Evolutionary conservation across 495 filamentous ascomycete genomes (phyloP), one percentile per base, ranked within the genome.

Genomic region (Trichoderma asperelloides): DNA sequence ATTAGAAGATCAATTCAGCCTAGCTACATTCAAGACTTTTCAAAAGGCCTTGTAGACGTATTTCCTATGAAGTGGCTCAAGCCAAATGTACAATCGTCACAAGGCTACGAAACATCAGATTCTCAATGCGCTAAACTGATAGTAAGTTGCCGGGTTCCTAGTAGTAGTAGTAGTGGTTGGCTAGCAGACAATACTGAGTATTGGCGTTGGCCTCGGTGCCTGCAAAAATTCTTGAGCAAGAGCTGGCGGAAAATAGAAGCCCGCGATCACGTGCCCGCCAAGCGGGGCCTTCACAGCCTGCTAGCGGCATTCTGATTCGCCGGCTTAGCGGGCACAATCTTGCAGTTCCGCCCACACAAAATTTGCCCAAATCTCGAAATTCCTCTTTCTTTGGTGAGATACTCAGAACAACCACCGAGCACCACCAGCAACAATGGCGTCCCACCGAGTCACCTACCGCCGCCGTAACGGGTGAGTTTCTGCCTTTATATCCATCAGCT

Each of bases 391-490:
- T 67, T 37, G 23, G 66, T 67, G 65, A 60, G 45, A 62, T 66
- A 64, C 62, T 65, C 68, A 28, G 57, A n/a, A 71, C 78, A 78
- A 82, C 74, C 79, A 72, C 77, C 74, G 39, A 65, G 27, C 74
- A 76, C 73, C 79, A 81, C 79, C 77, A 78, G 78, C 82, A 83
- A 85, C 78, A 83, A 85, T 84, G 83, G 79, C 81, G 77, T 78
- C 80, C 77, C 78, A 79, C 74, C 79, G 80, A 76, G 80, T 82
- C 68, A 82, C 81, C 72, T 82, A 92, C 88, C 88, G 91, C 80
- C 89, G 91, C 82, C 88, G 91, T 80, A 93, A 95, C 83, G 89
- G 90, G 90, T 96, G 90, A 85, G 91, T 89, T 73, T 70, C 40
- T 66, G 68, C 69, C 3, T 62, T 68, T 57, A 65, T 66, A 23